Evolutionary conservation across 2,329 filamentous ascomycete genomes (phyloP), one percentile per base, ranked within the genome.

Genomic region (Sporothrix variecibatus): DNA sequence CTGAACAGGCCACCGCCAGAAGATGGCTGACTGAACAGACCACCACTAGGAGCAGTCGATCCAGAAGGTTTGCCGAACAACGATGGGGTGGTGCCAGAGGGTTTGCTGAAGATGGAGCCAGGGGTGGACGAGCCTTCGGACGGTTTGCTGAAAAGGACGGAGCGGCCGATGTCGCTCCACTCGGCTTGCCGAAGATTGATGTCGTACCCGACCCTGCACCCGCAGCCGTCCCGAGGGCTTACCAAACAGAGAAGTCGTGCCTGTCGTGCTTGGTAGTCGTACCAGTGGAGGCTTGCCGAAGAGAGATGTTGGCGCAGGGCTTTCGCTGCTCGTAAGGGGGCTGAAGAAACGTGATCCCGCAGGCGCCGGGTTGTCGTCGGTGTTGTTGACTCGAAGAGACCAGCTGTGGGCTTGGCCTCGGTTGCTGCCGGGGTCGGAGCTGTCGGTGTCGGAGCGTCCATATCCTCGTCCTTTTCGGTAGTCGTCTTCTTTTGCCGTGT

Each of bases 391-490:
- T 77, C 75, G n/a, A 78, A 71, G 12, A 70, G 26, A 8, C 56
- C 28, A 11, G 77, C 69, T 26, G 77, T 77, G 2, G 79, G 73
- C 60, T 80, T 75, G 34, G 78, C 74, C 43, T 79, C 77, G 7
- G 78, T 40, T 38, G 15, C 58, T 23, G 49, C 8, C 5, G 40
- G 38, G 20, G 51, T 70, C 4, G 77, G 73, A 58, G 77, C 65
- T 20, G 79, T n/a, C 70, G 82, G 80, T 2, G 81, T 76, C 2
- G 81, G 76, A 0, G 79, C 77, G 64, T 85, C 84, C 88, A 90
- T 90, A 65, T 87, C 86, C 73, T 87, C 84, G 38, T 90, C 88
- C 78, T 86, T 87, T 0, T 78, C 78, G 40, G 76, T 34, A 3
- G 79, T 26, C 1, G 62, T 65, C n/a, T 67, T 72, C 69, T 72